Conservation (phyloP, 768 basidiomycete species). For the Daedalea quercina region DNA sequence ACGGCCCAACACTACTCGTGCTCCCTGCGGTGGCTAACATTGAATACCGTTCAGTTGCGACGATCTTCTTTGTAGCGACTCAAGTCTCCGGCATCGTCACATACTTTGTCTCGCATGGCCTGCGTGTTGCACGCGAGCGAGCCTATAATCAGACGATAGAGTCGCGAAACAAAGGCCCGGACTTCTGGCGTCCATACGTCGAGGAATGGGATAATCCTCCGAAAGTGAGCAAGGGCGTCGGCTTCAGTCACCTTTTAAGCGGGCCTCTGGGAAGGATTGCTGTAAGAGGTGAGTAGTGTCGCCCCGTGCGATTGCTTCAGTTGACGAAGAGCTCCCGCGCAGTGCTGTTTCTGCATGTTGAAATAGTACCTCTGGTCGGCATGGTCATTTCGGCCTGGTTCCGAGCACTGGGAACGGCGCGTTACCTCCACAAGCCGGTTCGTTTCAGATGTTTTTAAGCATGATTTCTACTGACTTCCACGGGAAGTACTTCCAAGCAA, state of each 20-base stretch:
- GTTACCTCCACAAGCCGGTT: conserved; percentile 63
- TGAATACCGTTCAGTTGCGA: conserved; percentile 75
- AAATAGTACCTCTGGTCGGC: conserved; percentile 56
- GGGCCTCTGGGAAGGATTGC: conserved; percentile 10
- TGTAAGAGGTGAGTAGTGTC: conserved; percentile 15
- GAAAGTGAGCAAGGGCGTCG: conserved; percentile 5
- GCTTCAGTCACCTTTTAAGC: conserved; percentile 9
- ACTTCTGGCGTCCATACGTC: conserved; percentile 81
- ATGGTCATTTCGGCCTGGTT: conserved; percentile 54
- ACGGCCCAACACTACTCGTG: no score
- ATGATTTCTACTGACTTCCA: neutral
- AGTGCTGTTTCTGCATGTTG: conserved; percentile 61
- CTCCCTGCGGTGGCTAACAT: neutral
- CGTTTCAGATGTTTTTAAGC: conserved; percentile 14
- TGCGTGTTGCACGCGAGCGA: conserved; percentile 69
- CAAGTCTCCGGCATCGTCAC: conserved; percentile 71
- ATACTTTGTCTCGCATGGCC: conserved; percentile 82
- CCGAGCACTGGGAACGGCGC: conserved; percentile 61
- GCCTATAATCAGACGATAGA: conserved; percentile 79
- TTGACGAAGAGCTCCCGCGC: no score
- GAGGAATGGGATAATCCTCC: conserved; percentile 72
- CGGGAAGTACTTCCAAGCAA: conserved; percentile 74
- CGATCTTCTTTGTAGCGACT: conserved; percentile 62
- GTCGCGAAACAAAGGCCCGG: conserved; percentile 73
- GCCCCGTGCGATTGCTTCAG: no score